These are phyloP conservation scores for Calocera cornea DNA, from an alignment of 768 basidiomycete genomes.

Conservation along the genomic window DNA sequence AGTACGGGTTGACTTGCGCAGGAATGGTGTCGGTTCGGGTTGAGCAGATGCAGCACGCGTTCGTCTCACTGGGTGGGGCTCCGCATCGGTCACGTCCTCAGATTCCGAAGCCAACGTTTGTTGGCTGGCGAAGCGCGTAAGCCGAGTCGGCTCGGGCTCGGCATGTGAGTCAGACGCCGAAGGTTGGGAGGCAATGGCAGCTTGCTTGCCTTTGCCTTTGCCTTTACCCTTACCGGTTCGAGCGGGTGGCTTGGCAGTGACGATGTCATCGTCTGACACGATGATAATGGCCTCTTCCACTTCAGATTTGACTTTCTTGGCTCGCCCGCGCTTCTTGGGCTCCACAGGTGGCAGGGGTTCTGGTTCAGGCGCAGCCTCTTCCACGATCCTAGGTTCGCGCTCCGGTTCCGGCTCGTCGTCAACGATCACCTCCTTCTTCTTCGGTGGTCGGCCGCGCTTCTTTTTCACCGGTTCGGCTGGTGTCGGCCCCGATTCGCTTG, in stretches of 20 bases:
- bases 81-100: not conserved
- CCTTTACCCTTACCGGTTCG: not conserved
- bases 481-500: not conserved
- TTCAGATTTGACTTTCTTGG: slow-evolving; percentile 5
- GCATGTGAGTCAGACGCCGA: not conserved
- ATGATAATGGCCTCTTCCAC: not conserved
- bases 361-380: slow-evolving; percentile 5
- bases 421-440: not conserved
- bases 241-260: not conserved
- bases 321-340: not conserved
- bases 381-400: not conserved
- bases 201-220: not conserved
- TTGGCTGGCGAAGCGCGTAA: not conserved
- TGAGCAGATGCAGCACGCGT: not conserved
- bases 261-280: not conserved
- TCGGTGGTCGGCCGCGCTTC: slow-evolving; percentile 3
- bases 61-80: not conserved
- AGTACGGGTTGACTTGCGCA: not conserved
- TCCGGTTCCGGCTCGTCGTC: not conserved
- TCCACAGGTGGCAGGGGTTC: slow-evolving; percentile 3
- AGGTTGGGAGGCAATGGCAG: not conserved
- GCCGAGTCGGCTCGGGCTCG: not conserved
- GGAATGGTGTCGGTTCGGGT: not conserved
- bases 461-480: not conserved
- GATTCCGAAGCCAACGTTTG: not conserved